Evolutionary conservation across 192 early-diverging fungal species (phyloP), one percentile per base, ranked within the genome.

Genomic region (Cetraspora pellucida): DNA sequence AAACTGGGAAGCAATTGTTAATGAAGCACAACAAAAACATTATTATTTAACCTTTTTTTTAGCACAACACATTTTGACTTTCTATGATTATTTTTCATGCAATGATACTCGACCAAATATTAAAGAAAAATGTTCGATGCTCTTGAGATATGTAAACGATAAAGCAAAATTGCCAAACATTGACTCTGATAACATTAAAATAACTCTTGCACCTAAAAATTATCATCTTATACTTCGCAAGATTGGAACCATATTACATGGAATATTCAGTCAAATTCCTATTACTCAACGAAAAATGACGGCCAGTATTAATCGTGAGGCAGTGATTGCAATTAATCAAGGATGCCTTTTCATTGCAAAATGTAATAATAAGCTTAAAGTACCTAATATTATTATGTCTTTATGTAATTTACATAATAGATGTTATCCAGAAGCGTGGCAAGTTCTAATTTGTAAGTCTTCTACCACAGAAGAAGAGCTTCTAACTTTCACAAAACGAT

Each of bases 321-420:
- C 50, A 6, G 72, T 60, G 10, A 23, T 25, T 49, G 27, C 30
- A 25, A 27, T 60, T 13, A 27, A 14, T 23, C 23, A 21, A 31
- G 74, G 74, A 49, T 11, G 37, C 5, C 43, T 75, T 25, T 55
- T 75, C 44, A 60, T 75, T 21, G 74, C 57, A 37, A 60, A 66
- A n/a, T 75, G 74, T 45, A 43, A 63, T 65, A 30, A 75, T 52
- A 75, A 65, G 10, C 14, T 49, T 47, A 25, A 21, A n/a, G 59
- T 75, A n/a, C 74, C 74, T 21, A 75, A 75, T 28, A 66, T 75
- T 37, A 60, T 75, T 16, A 63, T 75, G 60, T 60, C 58, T 9
- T n/a, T 75, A 43, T 75, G 37, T 37, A 37, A 75, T 45, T 16
- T 31, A 31, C 72, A 74, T 31, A 16, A 75, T 50, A 28, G 59